phyloP scores from a whole-genome alignment of 345 rosid species.

The Citrus maxima region DNA sequence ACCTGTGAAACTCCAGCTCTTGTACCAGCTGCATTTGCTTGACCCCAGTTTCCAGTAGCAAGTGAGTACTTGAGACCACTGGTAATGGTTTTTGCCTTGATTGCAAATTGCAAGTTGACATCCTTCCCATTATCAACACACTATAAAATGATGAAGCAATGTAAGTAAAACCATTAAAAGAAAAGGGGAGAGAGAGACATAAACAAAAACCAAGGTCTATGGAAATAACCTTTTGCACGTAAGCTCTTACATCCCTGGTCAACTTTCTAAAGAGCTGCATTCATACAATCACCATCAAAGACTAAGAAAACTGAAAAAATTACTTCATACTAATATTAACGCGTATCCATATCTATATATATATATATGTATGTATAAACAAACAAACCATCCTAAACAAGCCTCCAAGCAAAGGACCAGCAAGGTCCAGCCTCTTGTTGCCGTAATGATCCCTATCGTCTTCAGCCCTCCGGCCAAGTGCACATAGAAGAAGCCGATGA shows the following conservation, averaged over 20 bases:
- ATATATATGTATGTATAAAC: neutral
- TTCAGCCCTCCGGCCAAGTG: constrained; percentile 91
- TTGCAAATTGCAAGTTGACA: constrained; percentile 92
- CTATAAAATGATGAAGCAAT: constrained; percentile 39
- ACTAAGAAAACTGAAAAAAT: neutral
- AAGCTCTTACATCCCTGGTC: constrained; percentile 88
- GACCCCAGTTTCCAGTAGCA: constrained; percentile 99
- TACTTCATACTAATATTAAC: neutral
- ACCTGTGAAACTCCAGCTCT: constrained; percentile 99
- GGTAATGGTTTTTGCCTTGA: constrained; percentile 96
- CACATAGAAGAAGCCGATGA: constrained; percentile 91
- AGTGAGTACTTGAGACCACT: constrained; percentile 96
- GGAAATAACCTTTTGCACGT: constrained; percentile 87
- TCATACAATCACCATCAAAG: constrained; percentile 5
- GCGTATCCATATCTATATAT: neutral
- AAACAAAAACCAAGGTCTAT: constrained; percentile 9
- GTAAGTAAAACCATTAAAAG: constrained; percentile 10
- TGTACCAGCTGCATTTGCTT: constrained; percentile 99
- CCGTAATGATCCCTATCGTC: constrained; percentile 99
- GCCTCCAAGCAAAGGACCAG: constrained; percentile 98
- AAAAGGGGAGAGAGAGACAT: neutral
- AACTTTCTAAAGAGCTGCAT: constrained; percentile 93
- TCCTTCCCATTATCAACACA: constrained; percentile 97
- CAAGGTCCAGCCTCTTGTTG: constrained; percentile 99
- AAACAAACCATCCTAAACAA: constrained; percentile 86